A percentile compares a stretch with the other conserved stretches of the same genome.
phyloP scores from a whole-genome alignment of 768 basidiomycete species.

The Kwoniella sp. region DNA sequence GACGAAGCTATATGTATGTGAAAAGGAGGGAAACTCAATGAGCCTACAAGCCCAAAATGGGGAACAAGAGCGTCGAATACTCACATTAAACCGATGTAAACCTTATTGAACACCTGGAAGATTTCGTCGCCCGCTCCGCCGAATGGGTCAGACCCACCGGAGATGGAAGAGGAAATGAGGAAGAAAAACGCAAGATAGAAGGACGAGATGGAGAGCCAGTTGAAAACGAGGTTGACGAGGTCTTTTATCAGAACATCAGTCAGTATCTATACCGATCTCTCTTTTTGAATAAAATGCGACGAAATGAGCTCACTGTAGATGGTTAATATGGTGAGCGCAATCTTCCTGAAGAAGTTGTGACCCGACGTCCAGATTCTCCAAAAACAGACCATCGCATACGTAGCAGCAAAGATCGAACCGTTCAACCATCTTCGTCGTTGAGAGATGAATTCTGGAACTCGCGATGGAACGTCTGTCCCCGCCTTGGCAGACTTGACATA shows the following conservation, averaged over 20 bases:
- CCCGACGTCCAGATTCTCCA: conserved; percentile 53
- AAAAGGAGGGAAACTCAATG: no score
- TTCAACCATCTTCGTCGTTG: conserved; percentile 56
- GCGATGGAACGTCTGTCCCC: conserved; percentile 51
- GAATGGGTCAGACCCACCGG: conserved; percentile 69
- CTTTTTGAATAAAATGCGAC: no score
- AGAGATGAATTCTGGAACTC: conserved; percentile 51
- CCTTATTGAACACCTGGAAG: conserved; percentile 73
- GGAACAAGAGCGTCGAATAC: no score
- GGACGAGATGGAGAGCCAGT: conserved; percentile 48
- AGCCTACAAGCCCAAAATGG: no score
- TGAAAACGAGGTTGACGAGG: conserved; percentile 51
- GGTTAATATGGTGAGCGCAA: conserved; percentile 43
- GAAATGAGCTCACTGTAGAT: conserved; percentile 50
- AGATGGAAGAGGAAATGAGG: conserved; percentile 79
- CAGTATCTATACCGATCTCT: not conserved
- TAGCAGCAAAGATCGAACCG: conserved; percentile 52
- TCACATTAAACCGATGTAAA: conserved; percentile 84
- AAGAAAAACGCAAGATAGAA: conserved; percentile 64
- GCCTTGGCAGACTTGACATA: conserved; percentile 54
- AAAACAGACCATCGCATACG: conserved; percentile 49
- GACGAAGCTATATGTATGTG: conserved; percentile 39
- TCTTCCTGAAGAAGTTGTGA: conserved; percentile 51
- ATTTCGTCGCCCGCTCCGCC: conserved; percentile 69
- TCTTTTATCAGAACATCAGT: conserved; percentile 12